These are phyloP conservation scores for Oryza glaberrima DNA, from an alignment of 176 grass and related monocot genomes.

Conservation along the genomic window DNA sequence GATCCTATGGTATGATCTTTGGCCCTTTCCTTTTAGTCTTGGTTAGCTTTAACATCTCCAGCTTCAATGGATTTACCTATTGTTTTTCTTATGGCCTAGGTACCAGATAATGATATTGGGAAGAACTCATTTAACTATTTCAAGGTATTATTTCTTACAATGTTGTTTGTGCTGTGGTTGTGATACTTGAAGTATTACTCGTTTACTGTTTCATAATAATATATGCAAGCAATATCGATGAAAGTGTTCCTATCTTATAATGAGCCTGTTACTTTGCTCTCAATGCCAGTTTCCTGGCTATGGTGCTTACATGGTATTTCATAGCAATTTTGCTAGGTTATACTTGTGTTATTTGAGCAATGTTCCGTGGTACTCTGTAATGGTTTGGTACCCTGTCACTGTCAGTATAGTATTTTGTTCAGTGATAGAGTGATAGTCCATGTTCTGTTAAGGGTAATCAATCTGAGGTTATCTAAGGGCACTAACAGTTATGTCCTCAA, in stretches of 20 bases:
- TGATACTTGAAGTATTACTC: conserved; percentile 5
- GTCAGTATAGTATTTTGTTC: conserved; percentile 12
- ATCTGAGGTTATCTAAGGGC: background rate
- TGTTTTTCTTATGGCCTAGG: conserved; percentile 47
- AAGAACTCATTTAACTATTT: conserved; percentile 97
- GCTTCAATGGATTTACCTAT: conserved; percentile 41
- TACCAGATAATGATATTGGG: conserved; percentile 92
- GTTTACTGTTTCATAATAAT: conserved; percentile 15
- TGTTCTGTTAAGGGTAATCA: conserved; percentile 2
- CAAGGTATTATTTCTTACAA: conserved; percentile 59
- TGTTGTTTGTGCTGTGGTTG: conserved; percentile 12
- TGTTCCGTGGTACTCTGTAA: background rate
- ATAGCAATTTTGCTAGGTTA: background rate
- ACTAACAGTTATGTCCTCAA: background rate
- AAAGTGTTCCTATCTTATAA: background rate
- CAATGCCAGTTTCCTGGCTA: background rate
- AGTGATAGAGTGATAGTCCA: background rate
- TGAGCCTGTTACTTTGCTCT: conserved; percentile 10
- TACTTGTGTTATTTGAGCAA: conserved; percentile 19
- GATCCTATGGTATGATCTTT: conserved; percentile 85
- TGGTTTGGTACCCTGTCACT: background rate
- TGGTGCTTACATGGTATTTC: background rate
- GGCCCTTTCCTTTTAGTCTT: conserved; percentile 37
- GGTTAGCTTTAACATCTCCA: conserved; percentile 22
- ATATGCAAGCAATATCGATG: background rate